These are phyloP conservation scores for Eleusine indica DNA, from an alignment of 176 grass and related monocot species.

Conservation along the genomic window DNA sequence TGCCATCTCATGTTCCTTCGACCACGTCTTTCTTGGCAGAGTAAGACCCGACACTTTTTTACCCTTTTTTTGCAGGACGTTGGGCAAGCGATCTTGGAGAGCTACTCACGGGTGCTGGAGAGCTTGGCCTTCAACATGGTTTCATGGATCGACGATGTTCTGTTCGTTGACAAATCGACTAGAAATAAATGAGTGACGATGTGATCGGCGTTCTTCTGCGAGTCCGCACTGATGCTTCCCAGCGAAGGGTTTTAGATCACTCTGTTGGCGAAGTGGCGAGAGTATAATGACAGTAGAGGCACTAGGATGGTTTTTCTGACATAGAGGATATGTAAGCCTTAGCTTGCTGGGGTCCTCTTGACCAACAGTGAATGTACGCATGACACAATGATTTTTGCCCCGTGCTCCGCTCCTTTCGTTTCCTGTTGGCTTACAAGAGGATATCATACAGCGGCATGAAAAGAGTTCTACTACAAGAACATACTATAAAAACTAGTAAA, in stretches of 20 bases:
- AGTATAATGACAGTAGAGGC: conserved; percentile 23
- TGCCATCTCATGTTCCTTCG: background rate
- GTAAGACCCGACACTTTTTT: no score
- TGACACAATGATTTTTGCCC: background rate
- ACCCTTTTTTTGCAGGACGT: conserved; percentile 57
- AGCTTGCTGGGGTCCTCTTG: conserved; percentile 37
- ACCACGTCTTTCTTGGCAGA: background rate
- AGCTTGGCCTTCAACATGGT: conserved; percentile 93
- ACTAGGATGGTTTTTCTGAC: conserved; percentile 49
- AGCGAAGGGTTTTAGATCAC: conserved; percentile 21
- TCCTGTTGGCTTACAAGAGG: background rate
- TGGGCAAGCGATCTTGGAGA: conserved; percentile 93
- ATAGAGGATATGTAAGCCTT: conserved; percentile 35
- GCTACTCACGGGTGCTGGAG: conserved; percentile 96
- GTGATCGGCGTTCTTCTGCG: background rate
- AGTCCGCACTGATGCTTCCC: conserved; percentile 32
- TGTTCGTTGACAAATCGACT: conserved; percentile 70
- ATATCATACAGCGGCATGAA: no score
- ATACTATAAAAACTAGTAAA: no score
- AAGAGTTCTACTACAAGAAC: no score
- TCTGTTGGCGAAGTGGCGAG: conserved; percentile 37
- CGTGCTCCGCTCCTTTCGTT: background rate
- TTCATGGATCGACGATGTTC: conserved; percentile 90
- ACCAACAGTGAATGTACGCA: conserved; percentile 18
- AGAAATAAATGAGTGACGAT: conserved; percentile 41